A percentile compares a stretch with the other conserved stretches of the same genome.
Conservation (phyloP, 345 rosid genomes). For the Eucalyptus urophylla region DNA sequence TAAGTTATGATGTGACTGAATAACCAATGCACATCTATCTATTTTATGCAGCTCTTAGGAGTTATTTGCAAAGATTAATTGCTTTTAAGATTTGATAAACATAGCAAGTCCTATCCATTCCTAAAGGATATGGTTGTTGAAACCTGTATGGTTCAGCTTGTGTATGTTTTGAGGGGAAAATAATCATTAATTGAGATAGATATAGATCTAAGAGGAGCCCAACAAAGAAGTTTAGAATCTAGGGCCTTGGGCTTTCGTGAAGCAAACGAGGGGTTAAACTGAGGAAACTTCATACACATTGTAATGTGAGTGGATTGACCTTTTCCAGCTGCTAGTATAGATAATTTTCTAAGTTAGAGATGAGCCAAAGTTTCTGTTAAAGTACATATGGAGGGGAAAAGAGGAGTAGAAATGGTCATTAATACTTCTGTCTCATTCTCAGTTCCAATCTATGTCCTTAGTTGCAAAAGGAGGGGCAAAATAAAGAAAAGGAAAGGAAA, state of each 20-base stretch:
- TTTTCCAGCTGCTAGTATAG: background rate
- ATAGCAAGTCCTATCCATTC: background rate
- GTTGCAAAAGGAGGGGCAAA: background rate
- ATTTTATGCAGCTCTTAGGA: background rate
- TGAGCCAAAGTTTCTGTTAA: background rate
- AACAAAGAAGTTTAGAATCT: background rate
- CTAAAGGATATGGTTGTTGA: background rate
- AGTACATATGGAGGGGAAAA: background rate
- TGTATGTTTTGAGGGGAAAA: background rate
- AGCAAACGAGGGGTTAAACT: background rate
- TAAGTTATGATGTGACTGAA: background rate
- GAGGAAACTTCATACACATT: background rate
- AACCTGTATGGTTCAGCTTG: background rate
- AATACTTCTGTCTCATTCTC: background rate
- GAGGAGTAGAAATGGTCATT: background rate
- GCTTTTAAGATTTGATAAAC: background rate
- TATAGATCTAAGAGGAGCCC: background rate
- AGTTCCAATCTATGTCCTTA: background rate
- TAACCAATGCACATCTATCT: background rate
- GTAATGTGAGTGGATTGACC: background rate
- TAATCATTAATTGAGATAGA: background rate
- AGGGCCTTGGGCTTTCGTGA: background rate
- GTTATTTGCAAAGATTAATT: background rate
- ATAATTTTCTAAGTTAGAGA: background rate
- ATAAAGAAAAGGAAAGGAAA: background rate